Evolutionary conservation across 371 early-diverging fungal genomes (phyloP).

Genomic region (Basidiobolus meristosporus): DNA sequence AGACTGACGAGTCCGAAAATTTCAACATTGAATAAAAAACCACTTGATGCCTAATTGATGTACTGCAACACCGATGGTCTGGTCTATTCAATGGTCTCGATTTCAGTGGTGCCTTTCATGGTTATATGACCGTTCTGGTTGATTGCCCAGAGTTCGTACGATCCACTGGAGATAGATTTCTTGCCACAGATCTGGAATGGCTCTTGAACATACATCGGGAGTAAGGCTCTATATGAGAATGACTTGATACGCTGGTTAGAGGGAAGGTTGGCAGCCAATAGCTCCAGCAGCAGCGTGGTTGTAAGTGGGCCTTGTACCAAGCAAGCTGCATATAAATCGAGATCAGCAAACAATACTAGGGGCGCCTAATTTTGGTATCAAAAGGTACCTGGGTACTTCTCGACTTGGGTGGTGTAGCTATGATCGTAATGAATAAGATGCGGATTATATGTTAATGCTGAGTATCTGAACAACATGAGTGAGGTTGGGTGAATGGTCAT

Average conservation of each 20-base stretch:
- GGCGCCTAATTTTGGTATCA: background rate
- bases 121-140: conserved; percentile 40
- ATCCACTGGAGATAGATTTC: conserved; percentile 8
- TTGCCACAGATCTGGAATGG: conserved; percentile 16
- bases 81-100: too few species aligned
- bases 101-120: conserved; percentile 39
- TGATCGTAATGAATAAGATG: conserved; percentile 72
- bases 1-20: too few species aligned
- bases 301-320: conserved; percentile 75
- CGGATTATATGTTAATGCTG: conserved; percentile 68
- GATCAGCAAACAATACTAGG: background rate
- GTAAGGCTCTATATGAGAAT: conserved; percentile 50
- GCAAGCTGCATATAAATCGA: conserved; percentile 9
- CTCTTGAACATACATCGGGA: conserved; percentile 36
- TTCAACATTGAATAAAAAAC: too few species aligned
- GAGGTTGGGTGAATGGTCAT: conserved; percentile 28
- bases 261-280: conserved; percentile 19
- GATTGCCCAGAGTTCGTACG: conserved; percentile 33
- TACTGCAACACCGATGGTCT: too few species aligned
- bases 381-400: conserved; percentile 46
- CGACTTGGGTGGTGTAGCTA: conserved; percentile 37
- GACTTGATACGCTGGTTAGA: conserved; percentile 8
- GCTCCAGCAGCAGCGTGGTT: conserved; percentile 42
- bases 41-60: too few species aligned
- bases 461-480: conserved; percentile 63